Conservation (phyloP, 306 rosid genomes). For the Lotus japonicus region DNA sequence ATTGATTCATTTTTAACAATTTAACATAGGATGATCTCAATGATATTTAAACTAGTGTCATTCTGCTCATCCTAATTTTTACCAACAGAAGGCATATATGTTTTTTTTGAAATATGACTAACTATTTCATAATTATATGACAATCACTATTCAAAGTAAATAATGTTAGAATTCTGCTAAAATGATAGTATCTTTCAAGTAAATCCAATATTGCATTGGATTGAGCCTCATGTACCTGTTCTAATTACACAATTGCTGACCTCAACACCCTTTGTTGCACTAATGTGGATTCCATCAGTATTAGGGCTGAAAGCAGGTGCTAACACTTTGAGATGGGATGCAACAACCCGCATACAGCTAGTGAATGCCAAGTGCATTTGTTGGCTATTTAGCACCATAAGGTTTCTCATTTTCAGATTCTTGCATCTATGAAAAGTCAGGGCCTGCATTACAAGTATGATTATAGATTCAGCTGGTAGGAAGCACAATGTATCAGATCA, state of each 20-base stretch:
- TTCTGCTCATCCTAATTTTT: not conserved
- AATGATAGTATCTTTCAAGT: not conserved
- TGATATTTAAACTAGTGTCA: too few relatives aligned
- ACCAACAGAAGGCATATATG: not conserved
- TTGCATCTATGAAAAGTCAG: constrained; percentile 70
- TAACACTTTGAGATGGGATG: constrained; percentile 50
- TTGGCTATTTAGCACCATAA: constrained; percentile 70
- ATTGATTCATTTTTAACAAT: too few relatives aligned
- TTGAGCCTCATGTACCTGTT: constrained; percentile 49
- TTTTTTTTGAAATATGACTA: not conserved
- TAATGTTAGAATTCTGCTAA: not conserved
- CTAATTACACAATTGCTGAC: constrained; percentile 47
- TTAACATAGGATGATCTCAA: too few relatives aligned
- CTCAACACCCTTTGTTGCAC: constrained; percentile 49
- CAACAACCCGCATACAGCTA: constrained; percentile 58
- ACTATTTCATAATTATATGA: not conserved
- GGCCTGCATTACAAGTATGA: constrained; percentile 57
- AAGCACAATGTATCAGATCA: not conserved
- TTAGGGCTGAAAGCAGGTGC: constrained; percentile 82
- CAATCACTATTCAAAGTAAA: not conserved
- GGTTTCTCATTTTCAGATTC: constrained; percentile 47
- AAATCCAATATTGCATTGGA: not conserved
- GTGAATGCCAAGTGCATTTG: constrained; percentile 72
- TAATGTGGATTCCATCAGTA: constrained; percentile 93
- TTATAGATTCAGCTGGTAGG: constrained; percentile 16